Base-by-base conservation (phyloP, 768 basidiomycete genomes). In the Podaxis mareebaensis region DNA sequence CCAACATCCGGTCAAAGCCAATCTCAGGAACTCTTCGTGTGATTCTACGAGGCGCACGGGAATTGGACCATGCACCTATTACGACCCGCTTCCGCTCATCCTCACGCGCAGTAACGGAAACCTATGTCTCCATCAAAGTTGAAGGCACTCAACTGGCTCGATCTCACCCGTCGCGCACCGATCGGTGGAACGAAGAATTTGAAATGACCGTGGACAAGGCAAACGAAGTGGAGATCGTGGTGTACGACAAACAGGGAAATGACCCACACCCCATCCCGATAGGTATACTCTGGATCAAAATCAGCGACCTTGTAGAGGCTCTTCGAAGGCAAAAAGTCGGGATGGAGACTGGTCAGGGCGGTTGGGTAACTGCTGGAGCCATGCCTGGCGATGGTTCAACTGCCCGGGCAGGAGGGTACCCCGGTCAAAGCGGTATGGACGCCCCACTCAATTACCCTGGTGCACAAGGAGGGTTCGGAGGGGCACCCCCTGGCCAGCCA, bases 131-230 rank as follows among this genome's bases (percentile, higher is more conserved):
- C 38, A 85, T 99, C 77, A 97, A 98, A 72, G 92, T 99, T 11
- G 97, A 99, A 79, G 95, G 96, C 22, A 95, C 93, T 20, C 92
- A 95, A 68, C 84, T 93, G 13, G 96, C 94, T 4, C 88, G 90
- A 62, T 95, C 96, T 0, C 95, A 96, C 72, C 92, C 94, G 7
- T 90, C 95, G 10, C 89, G 95, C 64, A 97, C 91, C 30, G 97
- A 99, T 76, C 89, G 92, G 51, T 99, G 97, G 97, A 93, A 94
- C 72, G 96, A 99, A 76, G 93, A 95, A 64, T 98, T 99, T 66
- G 95, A 96, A 75, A 93, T 99, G 64, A 83, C 89, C 0, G 92
- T 99, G 44, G 96, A 99, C 80, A 99, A 99, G 76, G 96, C 96
- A 13, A 98, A 96, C 73, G 97, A 99, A 81, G 92, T 98, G 54